Evolutionary conservation across 257 asterid species (phyloP), one percentile per base, ranked within the genome.

Genomic region (Cordia subcordata): DNA sequence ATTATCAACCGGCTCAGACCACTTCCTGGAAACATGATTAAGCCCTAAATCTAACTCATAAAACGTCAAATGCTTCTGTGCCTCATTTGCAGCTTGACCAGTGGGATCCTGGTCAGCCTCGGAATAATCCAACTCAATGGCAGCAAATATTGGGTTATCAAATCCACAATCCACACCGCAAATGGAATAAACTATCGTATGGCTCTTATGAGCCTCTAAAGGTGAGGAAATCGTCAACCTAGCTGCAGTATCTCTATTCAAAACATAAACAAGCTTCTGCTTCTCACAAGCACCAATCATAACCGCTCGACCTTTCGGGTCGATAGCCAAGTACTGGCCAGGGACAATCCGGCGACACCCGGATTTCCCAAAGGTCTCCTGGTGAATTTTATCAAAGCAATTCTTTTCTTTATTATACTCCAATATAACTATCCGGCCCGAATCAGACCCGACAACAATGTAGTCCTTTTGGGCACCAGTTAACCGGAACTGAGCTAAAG

Each of bases 31-130:
- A 42, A 93, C 99, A 57, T 93, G 99, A 68, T 93, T 93, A 73
- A 93, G 95, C 65, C 99, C 99, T 59, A 93, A 79, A 79, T 93
- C 99, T 65, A 93, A 72, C 62, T 89, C 97, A 78, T 93, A 93
- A 63, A 89, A 93, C 5, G 99, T 93, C 82, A 93, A 71, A 46
- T 82, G 86, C 77, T 93, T 93, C 71, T 89, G 97, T 2, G 96
- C 96, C 71, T 89, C 96, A 44, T 56, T 79, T 8, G 96, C 96
- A 33, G 97, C 92, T 70, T 81, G 96, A 18, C 99, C 99, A 27
- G 97, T 82, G 21, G 96, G 94, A 66, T 93, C 99, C 87, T 89
- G 96, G 39, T 89, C 99, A 4, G 96, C 99, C 81, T 89, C 99
- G 0, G 94, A 67, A 50, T 93, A 93, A 77, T 93, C 97, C 82